Evolutionary conservation across 441 rosid species (phyloP), one percentile per base, ranked within the genome.

Genomic region (Kokia cookei): DNA sequence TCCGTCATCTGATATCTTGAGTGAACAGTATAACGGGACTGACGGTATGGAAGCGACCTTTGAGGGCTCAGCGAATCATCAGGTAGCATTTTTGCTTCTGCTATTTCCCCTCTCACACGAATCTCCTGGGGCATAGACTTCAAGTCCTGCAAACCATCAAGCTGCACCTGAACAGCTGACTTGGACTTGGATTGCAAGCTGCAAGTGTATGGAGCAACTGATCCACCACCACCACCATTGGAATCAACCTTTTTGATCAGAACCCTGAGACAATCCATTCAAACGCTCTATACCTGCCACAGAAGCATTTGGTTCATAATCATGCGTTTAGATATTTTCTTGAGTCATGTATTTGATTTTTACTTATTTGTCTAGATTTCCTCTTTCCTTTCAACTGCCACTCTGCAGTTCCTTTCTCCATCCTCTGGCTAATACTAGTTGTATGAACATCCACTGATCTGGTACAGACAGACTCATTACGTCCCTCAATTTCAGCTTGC

Each of bases 321-420:
- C 86, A n/a, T 40, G 82, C 75, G 71, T 76, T 84, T 53, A 77
- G 51, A 60, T 79, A 80, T 83, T 88, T 90, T 70, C 83, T 85
- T 7, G 73, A 77, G 74, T 84, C 84, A 45, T 75, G 90, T 81
- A 87, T 90, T 79, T 86, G 82, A 75, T 60, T 85, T 76, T 83
- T 88, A 77, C 86, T 85, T 77, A 48, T 84, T 65, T 88, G 89
- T 82, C 99, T 90, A 3, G 87, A 90, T 74, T 93, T 96, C 82
- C 99, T 89, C 91, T 96, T 96, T 78, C 98, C 89, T 88, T 96
- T 96, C n/a, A 77, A 83, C 83, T 88, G 97, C 99, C 99, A 96
- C 83, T 91, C 86, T 27, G 97, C 91, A 67, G 93, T 80, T 73
- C 76, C 90, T 74, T 84, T 89, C 86, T 91, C 98, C 71, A 84